Percentiles rank a stretch among this genome's conserved stretches.
Conservation (phyloP, 306 rosid genomes). For the Lablab purpureus region DNA sequence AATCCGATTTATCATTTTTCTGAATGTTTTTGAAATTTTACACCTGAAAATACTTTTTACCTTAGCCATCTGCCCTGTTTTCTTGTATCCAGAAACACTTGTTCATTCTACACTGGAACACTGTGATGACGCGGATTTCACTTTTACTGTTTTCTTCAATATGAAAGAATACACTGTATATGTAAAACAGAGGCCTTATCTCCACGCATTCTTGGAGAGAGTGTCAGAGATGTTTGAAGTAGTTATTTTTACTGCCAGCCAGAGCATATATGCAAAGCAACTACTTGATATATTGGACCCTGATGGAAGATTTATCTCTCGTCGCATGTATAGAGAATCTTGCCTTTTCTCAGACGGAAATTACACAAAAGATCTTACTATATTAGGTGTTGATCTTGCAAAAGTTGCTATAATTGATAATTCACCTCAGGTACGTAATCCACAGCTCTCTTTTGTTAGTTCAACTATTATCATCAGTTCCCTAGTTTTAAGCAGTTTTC, state of each 20-base stretch:
- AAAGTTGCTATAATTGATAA: constrained; percentile 93
- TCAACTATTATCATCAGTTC: constrained; percentile 15
- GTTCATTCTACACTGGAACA: constrained; percentile 94
- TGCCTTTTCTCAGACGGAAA: constrained; percentile 91
- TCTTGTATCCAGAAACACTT: constrained; percentile 81
- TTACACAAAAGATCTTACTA: constrained; percentile 93
- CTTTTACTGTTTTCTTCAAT: constrained; percentile 80
- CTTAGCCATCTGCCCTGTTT: constrained; percentile 30
- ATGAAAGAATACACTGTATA: constrained; percentile 92
- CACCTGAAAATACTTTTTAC: constrained; percentile 35
- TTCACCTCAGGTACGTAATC: constrained; percentile 86
- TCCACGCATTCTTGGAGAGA: constrained; percentile 81
- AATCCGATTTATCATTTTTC: neutral
- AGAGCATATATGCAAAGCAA: constrained; percentile 92
- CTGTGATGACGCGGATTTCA: constrained; percentile 85
- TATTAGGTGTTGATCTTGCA: constrained; percentile 88
- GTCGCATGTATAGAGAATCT: constrained; percentile 85
- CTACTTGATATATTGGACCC: constrained; percentile 95
- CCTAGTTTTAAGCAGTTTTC: constrained; percentile 20
- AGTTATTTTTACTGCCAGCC: constrained; percentile 95
- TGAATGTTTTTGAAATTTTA: constrained; percentile 32
- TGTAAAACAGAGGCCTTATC: constrained; percentile 90
- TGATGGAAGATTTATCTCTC: constrained; percentile 78
- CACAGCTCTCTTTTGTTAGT: constrained; percentile 31
- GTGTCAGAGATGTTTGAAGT: constrained; percentile 97